Conservation (phyloP, 345 rosid species). For the Salix viminalis region DNA sequence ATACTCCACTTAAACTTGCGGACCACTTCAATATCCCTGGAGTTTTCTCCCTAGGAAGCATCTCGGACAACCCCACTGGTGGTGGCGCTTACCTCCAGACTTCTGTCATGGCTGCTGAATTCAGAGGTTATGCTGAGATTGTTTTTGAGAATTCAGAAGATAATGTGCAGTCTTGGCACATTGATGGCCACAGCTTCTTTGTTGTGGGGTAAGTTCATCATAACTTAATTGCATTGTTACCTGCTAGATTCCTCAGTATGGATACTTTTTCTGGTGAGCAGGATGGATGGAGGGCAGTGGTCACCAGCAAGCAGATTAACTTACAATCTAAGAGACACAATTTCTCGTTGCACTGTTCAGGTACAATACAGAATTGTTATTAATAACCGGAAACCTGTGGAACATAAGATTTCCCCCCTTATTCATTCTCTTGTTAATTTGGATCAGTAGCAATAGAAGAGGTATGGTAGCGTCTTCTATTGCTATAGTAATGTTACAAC, state of each 20-base stretch:
- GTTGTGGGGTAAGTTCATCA: constrained; percentile 26
- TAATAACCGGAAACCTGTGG: neutral
- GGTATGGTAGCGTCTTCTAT: neutral
- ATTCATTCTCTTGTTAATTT: neutral
- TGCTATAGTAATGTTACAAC: neutral
- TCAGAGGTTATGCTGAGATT: constrained; percentile 26
- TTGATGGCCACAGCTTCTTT: constrained; percentile 27
- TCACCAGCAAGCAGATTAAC: constrained; percentile 21
- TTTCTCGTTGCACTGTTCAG: constrained; percentile 34
- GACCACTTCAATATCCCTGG: constrained; percentile 31
- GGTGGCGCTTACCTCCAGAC: constrained; percentile 26
- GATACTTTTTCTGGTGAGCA: neutral
- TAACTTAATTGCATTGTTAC: neutral
- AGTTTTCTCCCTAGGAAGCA: constrained; percentile 33
- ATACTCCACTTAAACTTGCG: constrained; percentile 31
- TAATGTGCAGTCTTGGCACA: constrained; percentile 25
- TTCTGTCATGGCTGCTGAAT: constrained; percentile 31
- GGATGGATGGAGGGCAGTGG: constrained; percentile 39
- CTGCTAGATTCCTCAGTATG: neutral
- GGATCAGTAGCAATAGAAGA: neutral
- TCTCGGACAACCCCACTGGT: constrained; percentile 22
- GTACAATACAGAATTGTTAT: neutral
- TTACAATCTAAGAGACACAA: constrained; percentile 29
- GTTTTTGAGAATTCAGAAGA: constrained; percentile 30
- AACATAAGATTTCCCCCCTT: neutral